Evolutionary conservation across 768 basidiomycete species (phyloP).

Genomic region (Calvatia gigantea): DNA sequence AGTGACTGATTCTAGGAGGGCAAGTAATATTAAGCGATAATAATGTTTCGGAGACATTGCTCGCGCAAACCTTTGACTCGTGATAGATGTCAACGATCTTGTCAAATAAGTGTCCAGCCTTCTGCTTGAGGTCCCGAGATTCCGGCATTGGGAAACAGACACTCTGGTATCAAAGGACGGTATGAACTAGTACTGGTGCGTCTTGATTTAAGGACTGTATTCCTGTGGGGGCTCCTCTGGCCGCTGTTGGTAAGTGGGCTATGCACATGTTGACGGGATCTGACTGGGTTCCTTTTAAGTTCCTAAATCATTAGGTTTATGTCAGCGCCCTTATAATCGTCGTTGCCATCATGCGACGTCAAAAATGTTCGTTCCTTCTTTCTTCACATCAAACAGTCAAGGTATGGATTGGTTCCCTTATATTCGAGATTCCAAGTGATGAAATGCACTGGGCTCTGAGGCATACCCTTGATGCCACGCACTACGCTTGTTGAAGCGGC

Average conservation of each 20-base stretch:
- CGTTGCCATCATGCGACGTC: not conserved
- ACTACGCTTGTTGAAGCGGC: conserved; percentile 44
- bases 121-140: conserved; percentile 7
- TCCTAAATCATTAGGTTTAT: not conserved
- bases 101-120: conserved; percentile 17
- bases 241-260: too few relatives aligned
- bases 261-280: not conserved
- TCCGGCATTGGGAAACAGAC: not conserved
- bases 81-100: conserved; percentile 15
- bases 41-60: conserved; percentile 12
- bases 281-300: not conserved
- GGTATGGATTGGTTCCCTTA: conserved; percentile 10
- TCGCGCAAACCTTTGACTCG: not conserved
- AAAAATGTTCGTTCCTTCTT: not conserved
- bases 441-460: conserved; percentile 66
- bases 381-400: not conserved
- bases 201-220: not conserved
- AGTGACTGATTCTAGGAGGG: conserved; percentile 10
- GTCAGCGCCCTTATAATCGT: not conserved
- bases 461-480: conserved; percentile 35
- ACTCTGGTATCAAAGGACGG: not conserved
- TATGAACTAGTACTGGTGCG: not conserved
- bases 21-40: not conserved
- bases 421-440: conserved; percentile 26
- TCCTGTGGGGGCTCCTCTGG: too few relatives aligned